These are phyloP conservation scores for Lablab purpureus DNA, from an alignment of 306 rosid species.

Conservation along the genomic window DNA sequence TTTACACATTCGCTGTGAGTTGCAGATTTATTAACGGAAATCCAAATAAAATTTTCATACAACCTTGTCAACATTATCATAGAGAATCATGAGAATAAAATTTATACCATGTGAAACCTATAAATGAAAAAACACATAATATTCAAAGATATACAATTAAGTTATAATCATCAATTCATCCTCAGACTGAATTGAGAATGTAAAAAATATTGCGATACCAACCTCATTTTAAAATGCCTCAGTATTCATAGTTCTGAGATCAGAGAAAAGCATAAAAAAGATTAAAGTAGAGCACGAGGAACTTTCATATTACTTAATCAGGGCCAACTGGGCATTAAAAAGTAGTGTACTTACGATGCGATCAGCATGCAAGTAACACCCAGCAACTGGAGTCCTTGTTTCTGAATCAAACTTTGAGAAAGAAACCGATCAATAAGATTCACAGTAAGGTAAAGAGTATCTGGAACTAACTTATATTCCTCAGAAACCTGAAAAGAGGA, in stretches of 20 bases:
- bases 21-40: background rate
- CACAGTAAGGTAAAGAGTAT: constrained; percentile 90
- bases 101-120: background rate
- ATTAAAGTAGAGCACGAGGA: background rate
- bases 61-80: background rate
- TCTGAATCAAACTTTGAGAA: constrained; percentile 61
- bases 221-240: constrained; percentile 7
- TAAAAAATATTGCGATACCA: background rate
- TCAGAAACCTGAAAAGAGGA: constrained; percentile 82
- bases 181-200: background rate
- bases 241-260: background rate
- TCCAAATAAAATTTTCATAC: background rate
- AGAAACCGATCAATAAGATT: constrained; percentile 91
- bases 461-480: constrained; percentile 85
- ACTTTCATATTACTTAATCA: constrained; percentile 14
- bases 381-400: constrained; percentile 80
- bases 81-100: background rate
- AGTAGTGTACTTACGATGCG: constrained; percentile 80
- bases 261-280: background rate
- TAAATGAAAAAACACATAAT: background rate
- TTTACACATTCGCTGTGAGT: background rate
- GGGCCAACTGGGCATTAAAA: constrained; percentile 1
- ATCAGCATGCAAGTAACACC: constrained; percentile 92
- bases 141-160: background rate
- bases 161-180: background rate